These are phyloP conservation scores for Graphilbum ipis-grandicollis DNA, from an alignment of 2,329 filamentous ascomycete genomes.

Conservation along the genomic window DNA sequence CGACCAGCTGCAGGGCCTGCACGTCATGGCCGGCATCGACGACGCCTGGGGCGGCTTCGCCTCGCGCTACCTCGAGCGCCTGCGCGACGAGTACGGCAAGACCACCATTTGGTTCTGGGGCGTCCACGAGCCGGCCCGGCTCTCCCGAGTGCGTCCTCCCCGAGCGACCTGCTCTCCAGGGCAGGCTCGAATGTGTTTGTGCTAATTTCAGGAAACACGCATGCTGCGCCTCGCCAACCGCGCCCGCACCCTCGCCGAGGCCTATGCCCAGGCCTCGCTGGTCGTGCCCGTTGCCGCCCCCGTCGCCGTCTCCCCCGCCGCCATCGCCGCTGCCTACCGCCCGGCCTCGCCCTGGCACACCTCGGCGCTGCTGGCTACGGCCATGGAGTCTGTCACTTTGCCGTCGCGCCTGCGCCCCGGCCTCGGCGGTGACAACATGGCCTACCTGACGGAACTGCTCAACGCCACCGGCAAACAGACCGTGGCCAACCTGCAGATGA, in stretches of 20 bases:
- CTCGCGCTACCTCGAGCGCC: conserved; percentile 52
- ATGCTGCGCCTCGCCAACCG: conserved; percentile 53
- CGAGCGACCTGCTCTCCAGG: too few species aligned
- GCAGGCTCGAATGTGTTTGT: too few species aligned
- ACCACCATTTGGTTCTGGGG: conserved; percentile 77
- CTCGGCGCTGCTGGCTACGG: conserved; percentile 57
- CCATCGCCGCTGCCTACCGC: conserved; percentile 16
- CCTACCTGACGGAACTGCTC: conserved; percentile 46
- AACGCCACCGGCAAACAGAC: conserved; percentile 65
- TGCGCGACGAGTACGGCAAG: conserved; percentile 87
- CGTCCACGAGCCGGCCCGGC: conserved; percentile 42
- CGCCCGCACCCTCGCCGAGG: conserved; percentile 51
- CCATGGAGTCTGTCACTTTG: conserved; percentile 63
- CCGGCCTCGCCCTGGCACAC: conserved; percentile 54
- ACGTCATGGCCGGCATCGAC: conserved; percentile 54
- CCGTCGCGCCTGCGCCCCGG: conserved; percentile 48
- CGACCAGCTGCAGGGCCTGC: conserved; percentile 78
- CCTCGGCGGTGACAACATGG: conserved; percentile 25
- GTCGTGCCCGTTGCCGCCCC: conserved; percentile 59
- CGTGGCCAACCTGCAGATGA: conserved; percentile 59
- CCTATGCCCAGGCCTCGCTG: conserved; percentile 56
- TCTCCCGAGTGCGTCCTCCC: conserved; percentile 28
- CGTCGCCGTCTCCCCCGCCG: conserved; percentile 30
- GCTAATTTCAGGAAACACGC: conserved; percentile 49
- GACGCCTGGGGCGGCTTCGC: conserved; percentile 73